phyloP scores from a whole-genome alignment of 257 asterid genomes.

The Voacanga thouarsii region DNA sequence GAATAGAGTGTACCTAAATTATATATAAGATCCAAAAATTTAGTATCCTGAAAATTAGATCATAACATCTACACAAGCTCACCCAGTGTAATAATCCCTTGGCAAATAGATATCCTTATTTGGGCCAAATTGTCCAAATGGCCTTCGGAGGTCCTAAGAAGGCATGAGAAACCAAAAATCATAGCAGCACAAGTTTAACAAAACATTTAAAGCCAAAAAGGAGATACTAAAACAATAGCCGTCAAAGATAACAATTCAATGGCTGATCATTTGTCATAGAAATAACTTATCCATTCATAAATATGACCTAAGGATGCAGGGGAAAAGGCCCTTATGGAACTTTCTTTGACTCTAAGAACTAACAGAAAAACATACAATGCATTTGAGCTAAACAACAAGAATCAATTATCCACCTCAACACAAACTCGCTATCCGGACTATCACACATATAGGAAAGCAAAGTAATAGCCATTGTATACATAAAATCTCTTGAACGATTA shows the following conservation, averaged over 20 bases:
- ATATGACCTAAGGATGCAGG: background rate
- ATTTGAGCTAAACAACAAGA: background rate
- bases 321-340: background rate
- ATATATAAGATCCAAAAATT: background rate
- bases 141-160: conserved; percentile 62
- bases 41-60: background rate
- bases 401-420: background rate
- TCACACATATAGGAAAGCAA: background rate
- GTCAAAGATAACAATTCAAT: background rate
- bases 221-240: background rate
- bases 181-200: background rate
- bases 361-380: background rate
- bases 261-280: background rate
- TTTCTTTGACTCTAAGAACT: background rate
- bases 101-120: conserved; percentile 86
- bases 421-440: too few species aligned
- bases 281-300: background rate
- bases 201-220: background rate
- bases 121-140: conserved; percentile 83
- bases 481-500: background rate
- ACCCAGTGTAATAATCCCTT: conserved; percentile 94
- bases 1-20: background rate
- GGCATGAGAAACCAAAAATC: background rate
- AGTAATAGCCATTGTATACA: background rate
- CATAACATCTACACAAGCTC: conserved; percentile 30